Percentiles rank a stretch among this genome's conserved stretches.
Evolutionary conservation across 805 yeast species (phyloP).

Genomic region (Blastobotrys robertii): DNA sequence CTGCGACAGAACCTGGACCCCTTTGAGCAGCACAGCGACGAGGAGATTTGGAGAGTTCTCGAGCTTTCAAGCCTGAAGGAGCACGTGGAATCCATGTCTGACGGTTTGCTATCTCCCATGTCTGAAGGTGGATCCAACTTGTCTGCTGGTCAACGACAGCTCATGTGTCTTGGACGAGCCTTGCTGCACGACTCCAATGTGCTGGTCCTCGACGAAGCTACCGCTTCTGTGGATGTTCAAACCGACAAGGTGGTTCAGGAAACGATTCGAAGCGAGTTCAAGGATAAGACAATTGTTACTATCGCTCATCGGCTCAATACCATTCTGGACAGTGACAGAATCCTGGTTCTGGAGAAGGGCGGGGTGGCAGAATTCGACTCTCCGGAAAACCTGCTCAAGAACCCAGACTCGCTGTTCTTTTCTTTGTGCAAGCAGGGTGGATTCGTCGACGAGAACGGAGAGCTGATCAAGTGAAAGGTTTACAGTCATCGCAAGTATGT

Average conservation of each 20-base stretch:
- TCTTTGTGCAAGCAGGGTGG: constrained; percentile 72
- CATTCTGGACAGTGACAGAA: constrained; percentile 72
- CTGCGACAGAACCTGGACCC: constrained; percentile 85
- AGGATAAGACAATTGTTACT: constrained; percentile 69
- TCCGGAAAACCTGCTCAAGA: constrained; percentile 54
- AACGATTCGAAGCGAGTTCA: constrained; percentile 65
- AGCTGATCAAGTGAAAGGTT: too few relatives aligned
- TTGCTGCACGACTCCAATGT: constrained; percentile 65
- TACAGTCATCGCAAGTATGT: too few relatives aligned
- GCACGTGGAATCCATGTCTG: constrained; percentile 46
- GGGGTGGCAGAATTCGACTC: constrained; percentile 67
- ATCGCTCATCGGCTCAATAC: constrained; percentile 88
- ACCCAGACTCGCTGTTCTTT: constrained; percentile 60
- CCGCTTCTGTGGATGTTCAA: constrained; percentile 82
- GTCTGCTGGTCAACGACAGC: constrained; percentile 82
- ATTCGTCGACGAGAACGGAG: constrained; percentile 32
- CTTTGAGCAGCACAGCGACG: constrained; percentile 52
- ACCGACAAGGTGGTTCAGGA: constrained; percentile 74
- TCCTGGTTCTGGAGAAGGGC: constrained; percentile 68
- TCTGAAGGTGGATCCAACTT: constrained; percentile 78
- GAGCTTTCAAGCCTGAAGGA: constrained; percentile 68
- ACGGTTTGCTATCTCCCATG: constrained; percentile 46
- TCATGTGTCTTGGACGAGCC: constrained; percentile 77
- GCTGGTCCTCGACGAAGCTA: constrained; percentile 79
- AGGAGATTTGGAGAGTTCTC: constrained; percentile 73